Base-by-base conservation (phyloP, 164 flowering plant genomes). In the Sedum album region DNA sequence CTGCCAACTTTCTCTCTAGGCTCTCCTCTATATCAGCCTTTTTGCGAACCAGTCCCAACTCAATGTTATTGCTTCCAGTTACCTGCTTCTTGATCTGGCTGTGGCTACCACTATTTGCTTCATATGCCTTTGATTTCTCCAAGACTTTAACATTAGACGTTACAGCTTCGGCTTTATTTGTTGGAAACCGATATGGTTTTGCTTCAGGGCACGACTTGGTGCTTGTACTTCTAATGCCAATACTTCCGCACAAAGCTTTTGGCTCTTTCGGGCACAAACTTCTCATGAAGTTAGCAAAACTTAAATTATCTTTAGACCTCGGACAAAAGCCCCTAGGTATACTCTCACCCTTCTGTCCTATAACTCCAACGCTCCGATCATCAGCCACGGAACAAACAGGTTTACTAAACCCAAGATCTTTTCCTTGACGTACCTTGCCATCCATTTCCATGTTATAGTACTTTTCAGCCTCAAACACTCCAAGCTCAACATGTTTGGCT, bases 401-500 rank as follows among this genome's bases (percentile, higher is more conserved):
- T 10, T 57, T 28, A 26, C 61, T 9, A 15, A 2, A 21, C 7
- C 60, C 60, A 21, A 21, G 26, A n/a, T 53, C 30, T 5, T 1
- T 5, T 4, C 23, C 8, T 53, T 21, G 9, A 17, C 28, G 2
- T 4, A 20, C 53, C 53, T 48, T 53, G 61, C 61, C 31, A 26
- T 55, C 61, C 31, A 26, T 26, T 8, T 26, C 17, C 31, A 26
- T 55, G 31, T 26, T 26, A 14, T 55, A 55, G 13, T 55, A 55
- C 31, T 55, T 55, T 26, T 55, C 31, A 55, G 57, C 57, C 57
- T 51, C 57, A 21, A 51, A 51, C 57, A 51, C 57, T 51, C 57
- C 57, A 21, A 51, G 26, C 53, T 51, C 57, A 7, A 26, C 25
- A n/a, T 23, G 57, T 51, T n/a, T 51, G n/a, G 1, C 53, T 1